A percentile compares a stretch with the other conserved stretches of the same genome.
Evolutionary conservation across 345 rosid species (phyloP).

Genomic region (Citrus glauca): DNA sequence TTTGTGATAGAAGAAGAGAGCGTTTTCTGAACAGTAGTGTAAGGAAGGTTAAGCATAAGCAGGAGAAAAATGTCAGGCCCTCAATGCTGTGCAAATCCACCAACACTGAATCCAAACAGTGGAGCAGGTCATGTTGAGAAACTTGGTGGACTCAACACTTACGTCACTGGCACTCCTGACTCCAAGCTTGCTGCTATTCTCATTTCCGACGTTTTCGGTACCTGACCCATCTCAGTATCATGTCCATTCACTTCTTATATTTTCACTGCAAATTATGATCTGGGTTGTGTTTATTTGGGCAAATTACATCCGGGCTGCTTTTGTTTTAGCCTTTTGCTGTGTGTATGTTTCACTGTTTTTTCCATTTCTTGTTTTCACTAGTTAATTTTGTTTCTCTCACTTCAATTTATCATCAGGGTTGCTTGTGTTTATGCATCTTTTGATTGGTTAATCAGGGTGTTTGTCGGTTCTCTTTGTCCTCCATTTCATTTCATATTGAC

Average conservation of each 20-base stretch:
- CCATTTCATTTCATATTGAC: not conserved
- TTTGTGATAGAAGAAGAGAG: too few species aligned
- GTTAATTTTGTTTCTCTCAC: too few species aligned
- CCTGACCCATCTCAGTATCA: not conserved
- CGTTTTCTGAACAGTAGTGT: too few species aligned
- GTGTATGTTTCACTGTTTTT: too few species aligned
- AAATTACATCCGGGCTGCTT: not conserved
- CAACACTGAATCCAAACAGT: conserved; percentile 20
- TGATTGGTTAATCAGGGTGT: not conserved
- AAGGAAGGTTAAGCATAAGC: too few species aligned
- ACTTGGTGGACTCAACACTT: conserved; percentile 37
- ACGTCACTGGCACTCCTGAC: conserved; percentile 28
- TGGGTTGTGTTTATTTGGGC: not conserved
- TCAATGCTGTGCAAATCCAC: conserved; percentile 49
- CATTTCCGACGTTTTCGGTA: conserved; percentile 54
- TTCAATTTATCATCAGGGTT: not conserved
- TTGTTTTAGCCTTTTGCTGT: too few species aligned
- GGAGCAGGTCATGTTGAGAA: conserved; percentile 33
- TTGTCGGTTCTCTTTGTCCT: not conserved
- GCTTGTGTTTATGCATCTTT: not conserved
- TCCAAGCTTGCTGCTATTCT: conserved; percentile 36
- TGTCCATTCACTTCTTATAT: not conserved
- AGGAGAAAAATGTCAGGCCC: conserved; percentile 31
- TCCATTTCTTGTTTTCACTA: too few species aligned
- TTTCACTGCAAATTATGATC: not conserved